Base-by-base conservation (phyloP, 805 yeast genomes). In the Saturnispora quitensis region DNA sequence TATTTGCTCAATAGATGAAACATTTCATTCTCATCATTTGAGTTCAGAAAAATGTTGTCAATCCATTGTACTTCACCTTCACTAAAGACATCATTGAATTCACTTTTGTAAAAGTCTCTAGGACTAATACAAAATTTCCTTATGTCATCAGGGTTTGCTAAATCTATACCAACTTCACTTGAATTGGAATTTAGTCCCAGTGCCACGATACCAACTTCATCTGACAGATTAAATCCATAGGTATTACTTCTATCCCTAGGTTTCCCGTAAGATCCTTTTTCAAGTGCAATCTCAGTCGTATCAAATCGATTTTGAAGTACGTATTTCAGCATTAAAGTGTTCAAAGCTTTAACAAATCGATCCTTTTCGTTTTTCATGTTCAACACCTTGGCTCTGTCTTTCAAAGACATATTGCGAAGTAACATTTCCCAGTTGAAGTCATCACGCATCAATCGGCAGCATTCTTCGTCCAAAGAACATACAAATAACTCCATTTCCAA, bases 191-290 rank as follows among this genome's bases (percentile, higher is more conserved):
- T 70, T 1, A 80, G 62, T 3, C 68, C 77, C 55, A 84, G 62
- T 18, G 78, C 66, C 2, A 81, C 70, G 6, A 73, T 55, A 6
- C 73, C 73, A 35, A 74, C 72, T 35, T 87, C 85, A 56, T 81
- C 80, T 5, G 86, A 76, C 59, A 81, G 67, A 60, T 81, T 85
- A 68, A 79, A 86, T 33, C 71, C 64, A 35, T 74, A 56, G 3
- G 53, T 45, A 5, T 67, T 53, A 24, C 59, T 63, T 1, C 51
- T 49, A 15, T 79, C 45, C 4, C 34, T 54, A 0, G 93, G 90
- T 57, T 85, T 86, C 1, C 93, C 91, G 57, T 59, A 74, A 34
- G 62, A 13, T 36, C 72, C 74, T 34, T 57, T 61, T 0, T 53
- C 52, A 44, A 76, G 66, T 2, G 34, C 55, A 48, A 4, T 73